Evolutionary conservation across 768 basidiomycete species (phyloP).

Genomic region (Dictyophora rubrovolvata): DNA sequence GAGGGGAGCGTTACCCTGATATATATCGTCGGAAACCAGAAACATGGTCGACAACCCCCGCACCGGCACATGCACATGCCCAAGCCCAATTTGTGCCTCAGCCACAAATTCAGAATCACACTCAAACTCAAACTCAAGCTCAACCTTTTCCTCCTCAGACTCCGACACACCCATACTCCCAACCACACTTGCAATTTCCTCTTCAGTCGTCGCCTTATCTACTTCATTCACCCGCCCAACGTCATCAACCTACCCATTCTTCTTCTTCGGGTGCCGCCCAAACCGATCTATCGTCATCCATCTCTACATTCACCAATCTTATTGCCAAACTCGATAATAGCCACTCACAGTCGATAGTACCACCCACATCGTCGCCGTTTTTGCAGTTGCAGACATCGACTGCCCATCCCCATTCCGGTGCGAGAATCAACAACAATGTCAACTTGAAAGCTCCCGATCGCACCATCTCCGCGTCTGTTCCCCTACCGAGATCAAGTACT

Average conservation of each 20-base stretch:
- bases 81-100: constrained; percentile 11
- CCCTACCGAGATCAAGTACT: constrained; percentile 25
- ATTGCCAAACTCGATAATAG: constrained; percentile 29
- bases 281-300: constrained; percentile 17
- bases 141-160: constrained; percentile 16
- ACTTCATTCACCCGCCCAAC: neutral
- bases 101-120: constrained; percentile 14
- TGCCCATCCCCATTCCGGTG: constrained; percentile 34
- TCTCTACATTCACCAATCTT: constrained; percentile 38
- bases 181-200: neutral
- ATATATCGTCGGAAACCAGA: constrained; percentile 30
- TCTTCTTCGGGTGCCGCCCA: neutral
- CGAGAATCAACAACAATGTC: constrained; percentile 37
- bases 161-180: neutral
- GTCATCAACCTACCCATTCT: neutral
- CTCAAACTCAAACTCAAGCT: constrained; percentile 14
- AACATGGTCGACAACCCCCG: constrained; percentile 61
- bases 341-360: neutral
- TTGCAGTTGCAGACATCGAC: constrained; percentile 19
- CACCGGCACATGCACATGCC: constrained; percentile 33
- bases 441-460: constrained; percentile 18
- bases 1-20: constrained; percentile 60
- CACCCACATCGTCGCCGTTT: constrained; percentile 15
- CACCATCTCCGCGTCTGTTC: constrained; percentile 19
- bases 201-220: neutral